Evolutionary conservation across 306 rosid species (phyloP), one percentile per base, ranked within the genome.

Genomic region (Inga laurina): DNA sequence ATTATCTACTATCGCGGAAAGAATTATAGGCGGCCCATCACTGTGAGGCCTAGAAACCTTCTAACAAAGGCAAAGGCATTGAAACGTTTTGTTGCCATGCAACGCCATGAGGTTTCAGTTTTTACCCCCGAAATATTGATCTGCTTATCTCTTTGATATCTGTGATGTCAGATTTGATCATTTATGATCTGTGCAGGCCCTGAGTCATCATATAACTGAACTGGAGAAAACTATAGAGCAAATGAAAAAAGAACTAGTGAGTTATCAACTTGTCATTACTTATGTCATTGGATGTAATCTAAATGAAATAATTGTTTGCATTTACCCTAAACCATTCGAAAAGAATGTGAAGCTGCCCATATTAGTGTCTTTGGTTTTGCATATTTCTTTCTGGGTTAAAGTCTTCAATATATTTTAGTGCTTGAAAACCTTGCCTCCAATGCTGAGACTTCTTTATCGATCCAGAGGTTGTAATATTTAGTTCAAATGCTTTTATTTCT

Each of bases 1-100:
- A 91, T 96, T 82, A 90, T 94, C 78, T 96, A 92, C 89, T 91
- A 94, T 80, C 98, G 99, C 48, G 99, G 99, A 85, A 97, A 97
- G 91, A 92, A 92, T 88, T 97, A 97, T 81, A 86, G 86, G 82
- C 90, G 94, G 49, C 97, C 95, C 71, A 80, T 94, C 83, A 89
- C 90, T 84, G 2, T 94, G 70, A 91, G 95, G 88, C 97, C 93
- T 41, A 86, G 98, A 89, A 94, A 94, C 90, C 93, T 91, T 81
- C 89, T 94, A 70, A 92, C 97, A 3, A 96, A 94, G 91, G 97
- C 98, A 41, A 90, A 96, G 87, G 94, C 97, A 78, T 86, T 96
- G 77, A 89, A 94, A 88, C 92, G 89, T 75, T 90, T 98, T 0
- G 89, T 92, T 69, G 93, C 97, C 93, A 90, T 96, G 93, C 97